Percentiles rank a stretch among this genome's conserved stretches.
Evolutionary conservation across 2,329 filamentous ascomycete genomes (phyloP).

Genomic region (Hortaea sp.): DNA sequence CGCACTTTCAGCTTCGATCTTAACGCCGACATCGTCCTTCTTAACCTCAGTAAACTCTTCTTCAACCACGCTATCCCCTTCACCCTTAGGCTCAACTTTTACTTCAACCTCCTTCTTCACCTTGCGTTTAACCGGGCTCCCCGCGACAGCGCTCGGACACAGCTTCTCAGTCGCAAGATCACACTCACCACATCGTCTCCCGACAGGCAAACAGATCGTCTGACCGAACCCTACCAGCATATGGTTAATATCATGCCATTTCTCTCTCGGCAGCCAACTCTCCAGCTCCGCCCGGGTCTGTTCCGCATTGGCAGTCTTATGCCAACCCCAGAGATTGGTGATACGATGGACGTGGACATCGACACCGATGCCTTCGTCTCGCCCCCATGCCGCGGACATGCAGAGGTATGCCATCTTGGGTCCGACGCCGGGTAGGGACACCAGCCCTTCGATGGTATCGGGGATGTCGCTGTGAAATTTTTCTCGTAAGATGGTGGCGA

Average conservation of each 20-base stretch:
- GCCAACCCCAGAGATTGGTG: conserved; percentile 90
- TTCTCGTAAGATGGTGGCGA: conserved; percentile 63
- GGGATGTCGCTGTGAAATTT: conserved; percentile 68
- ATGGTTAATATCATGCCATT: conserved; percentile 88
- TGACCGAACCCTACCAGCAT: conserved; percentile 82
- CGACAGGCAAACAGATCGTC: conserved; percentile 72
- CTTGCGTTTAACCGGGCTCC: conserved; percentile 39
- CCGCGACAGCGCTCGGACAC: conserved; percentile 47
- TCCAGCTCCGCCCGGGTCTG: conserved; percentile 68
- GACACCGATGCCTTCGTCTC: conserved; percentile 71
- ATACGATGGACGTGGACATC: conserved; percentile 94
- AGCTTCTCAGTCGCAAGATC: conserved; percentile 65
- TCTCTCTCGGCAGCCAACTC: conserved; percentile 71
- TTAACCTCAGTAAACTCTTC: conserved; percentile 18
- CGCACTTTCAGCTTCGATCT: conserved; percentile 18
- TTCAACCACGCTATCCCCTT: conserved; percentile 11
- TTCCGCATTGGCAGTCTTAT: conserved; percentile 70
- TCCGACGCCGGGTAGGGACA: conserved; percentile 72
- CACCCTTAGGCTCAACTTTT: conserved; percentile 20
- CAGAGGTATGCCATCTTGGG: conserved; percentile 93
- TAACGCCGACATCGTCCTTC: conserved; percentile 17
- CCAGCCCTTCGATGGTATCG: conserved; percentile 62
- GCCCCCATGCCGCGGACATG: conserved; percentile 64
- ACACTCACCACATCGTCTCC: conserved; percentile 75
- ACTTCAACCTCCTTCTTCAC: conserved; percentile 26